Evolutionary conservation across 257 asterid species (phyloP).

Genomic region (Solanum etuberosum): DNA sequence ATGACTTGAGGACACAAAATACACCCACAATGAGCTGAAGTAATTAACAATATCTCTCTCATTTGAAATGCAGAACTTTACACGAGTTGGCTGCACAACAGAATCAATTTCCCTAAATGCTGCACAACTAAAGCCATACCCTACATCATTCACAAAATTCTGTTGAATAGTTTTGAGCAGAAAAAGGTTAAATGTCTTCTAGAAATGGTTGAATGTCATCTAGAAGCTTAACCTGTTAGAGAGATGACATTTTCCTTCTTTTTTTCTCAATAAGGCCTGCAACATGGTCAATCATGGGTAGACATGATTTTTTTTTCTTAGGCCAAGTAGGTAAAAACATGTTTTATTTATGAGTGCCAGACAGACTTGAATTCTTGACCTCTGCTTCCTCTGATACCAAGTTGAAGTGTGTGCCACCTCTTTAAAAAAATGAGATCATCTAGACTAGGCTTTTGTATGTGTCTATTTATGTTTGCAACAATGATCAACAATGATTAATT

Average conservation of each 20-base stretch:
- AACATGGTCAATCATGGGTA: not conserved
- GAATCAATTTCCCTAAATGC: not conserved
- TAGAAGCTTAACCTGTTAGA: not conserved
- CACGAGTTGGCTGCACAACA: not conserved
- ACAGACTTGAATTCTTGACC: not conserved
- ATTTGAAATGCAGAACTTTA: not conserved
- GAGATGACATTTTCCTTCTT: not conserved
- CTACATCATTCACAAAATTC: not conserved
- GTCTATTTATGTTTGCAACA: not conserved
- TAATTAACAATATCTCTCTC: not conserved
- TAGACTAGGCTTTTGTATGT: not conserved
- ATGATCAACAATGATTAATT: not conserved
- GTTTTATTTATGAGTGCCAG: not conserved
- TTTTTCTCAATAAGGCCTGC: not conserved
- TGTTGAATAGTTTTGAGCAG: not conserved
- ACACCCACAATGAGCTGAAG: not conserved
- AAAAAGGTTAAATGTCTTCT: not conserved
- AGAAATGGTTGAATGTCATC: not conserved
- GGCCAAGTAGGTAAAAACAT: not conserved
- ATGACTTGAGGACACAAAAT: not conserved
- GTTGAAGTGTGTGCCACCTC: not conserved
- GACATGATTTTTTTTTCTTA: not conserved
- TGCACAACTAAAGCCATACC: not conserved
- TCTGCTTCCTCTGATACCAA: not conserved
- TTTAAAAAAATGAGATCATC: not conserved